Evolutionary conservation across 441 rosid genomes (phyloP), one percentile per base, ranked within the genome.

Genomic region (Cnidoscolus chayamansa): DNA sequence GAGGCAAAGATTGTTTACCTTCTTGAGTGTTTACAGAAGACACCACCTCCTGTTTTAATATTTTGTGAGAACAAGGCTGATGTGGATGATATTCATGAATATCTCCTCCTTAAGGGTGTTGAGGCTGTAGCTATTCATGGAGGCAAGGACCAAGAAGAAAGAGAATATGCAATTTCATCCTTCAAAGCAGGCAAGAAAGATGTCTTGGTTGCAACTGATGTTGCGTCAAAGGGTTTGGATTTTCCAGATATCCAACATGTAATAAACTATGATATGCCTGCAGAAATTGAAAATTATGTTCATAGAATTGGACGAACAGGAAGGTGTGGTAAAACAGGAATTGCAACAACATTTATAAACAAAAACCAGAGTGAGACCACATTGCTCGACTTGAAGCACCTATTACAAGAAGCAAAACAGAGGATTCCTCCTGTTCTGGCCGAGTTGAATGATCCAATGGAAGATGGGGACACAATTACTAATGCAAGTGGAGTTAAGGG

Each of bases 51-150:
- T 3, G 97, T 90, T 73, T 68, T 94, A 4, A 84, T 94, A 32
- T 91, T 94, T 83, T 94, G 98, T 71, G 98, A 94, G 87, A 94
- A 92, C 81, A 92, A 94, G 80, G 93, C 97, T 20, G 98, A 90
- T 78, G 97, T 90, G 71, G 97, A 90, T 66, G 92, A 89, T 70
- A 92, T 92, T 68, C 97, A 90, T 63, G 97, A 94, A 83, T 94
- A 94, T 78, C 87, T 92, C 53, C 92, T 94, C 35, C 76, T 89
- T 70, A 94, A 94, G 84, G 97, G 97, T 74, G 97, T 94, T 55
- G 97, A 92, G 79, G 98, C 92, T 45, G 98, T 92, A 58, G 91
- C 97, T 12, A 74, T 90, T 71, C 97, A 94, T 76, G 97, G 98
- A 74, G 97, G 97, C 35, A 90, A 94, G 74, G 97, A 92, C 82